Conservation (phyloP, 441 rosid species). For the Gossypium trilobum region DNA sequence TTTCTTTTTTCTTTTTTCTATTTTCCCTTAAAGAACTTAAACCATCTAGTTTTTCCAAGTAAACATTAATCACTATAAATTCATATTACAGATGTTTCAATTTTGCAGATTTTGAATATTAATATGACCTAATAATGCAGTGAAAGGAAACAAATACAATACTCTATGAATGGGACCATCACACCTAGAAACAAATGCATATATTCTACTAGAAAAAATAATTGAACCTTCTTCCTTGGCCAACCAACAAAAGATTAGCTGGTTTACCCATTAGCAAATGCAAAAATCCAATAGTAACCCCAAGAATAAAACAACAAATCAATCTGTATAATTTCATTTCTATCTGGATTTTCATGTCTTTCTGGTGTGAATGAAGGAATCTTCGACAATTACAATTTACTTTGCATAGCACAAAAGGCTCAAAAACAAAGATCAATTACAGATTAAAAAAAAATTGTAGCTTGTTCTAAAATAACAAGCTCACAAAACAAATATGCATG, state of each 20-base stretch:
- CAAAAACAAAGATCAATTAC: slow-evolving; percentile 26
- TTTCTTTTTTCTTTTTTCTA: neutral
- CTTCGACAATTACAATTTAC: slow-evolving; percentile 26
- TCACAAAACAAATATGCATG: slow-evolving; percentile 23
- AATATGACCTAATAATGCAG: too few relatives aligned
- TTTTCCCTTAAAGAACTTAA: neutral
- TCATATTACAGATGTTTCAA: too few relatives aligned
- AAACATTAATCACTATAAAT: too few relatives aligned
- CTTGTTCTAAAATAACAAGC: slow-evolving; percentile 28
- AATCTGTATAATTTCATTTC: slow-evolving; percentile 11
- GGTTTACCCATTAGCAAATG: neutral
- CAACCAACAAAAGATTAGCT: too few relatives aligned
- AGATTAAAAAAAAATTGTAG: slow-evolving; percentile 19
- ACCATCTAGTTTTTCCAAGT: neutral
- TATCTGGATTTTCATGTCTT: neutral
- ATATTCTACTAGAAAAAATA: too few relatives aligned
- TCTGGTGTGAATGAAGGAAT: slow-evolving; percentile 17
- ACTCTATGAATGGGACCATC: too few relatives aligned
- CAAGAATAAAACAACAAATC: neutral
- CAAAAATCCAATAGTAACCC: neutral
- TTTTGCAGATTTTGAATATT: too few relatives aligned
- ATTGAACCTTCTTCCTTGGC: too few relatives aligned
- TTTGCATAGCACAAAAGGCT: slow-evolving; percentile 25
- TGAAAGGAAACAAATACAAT: too few relatives aligned
- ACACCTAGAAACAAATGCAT: too few relatives aligned